phyloP scores from a whole-genome alignment of 1,284 basidiomycete species.

The Earliella scabrosa region DNA sequence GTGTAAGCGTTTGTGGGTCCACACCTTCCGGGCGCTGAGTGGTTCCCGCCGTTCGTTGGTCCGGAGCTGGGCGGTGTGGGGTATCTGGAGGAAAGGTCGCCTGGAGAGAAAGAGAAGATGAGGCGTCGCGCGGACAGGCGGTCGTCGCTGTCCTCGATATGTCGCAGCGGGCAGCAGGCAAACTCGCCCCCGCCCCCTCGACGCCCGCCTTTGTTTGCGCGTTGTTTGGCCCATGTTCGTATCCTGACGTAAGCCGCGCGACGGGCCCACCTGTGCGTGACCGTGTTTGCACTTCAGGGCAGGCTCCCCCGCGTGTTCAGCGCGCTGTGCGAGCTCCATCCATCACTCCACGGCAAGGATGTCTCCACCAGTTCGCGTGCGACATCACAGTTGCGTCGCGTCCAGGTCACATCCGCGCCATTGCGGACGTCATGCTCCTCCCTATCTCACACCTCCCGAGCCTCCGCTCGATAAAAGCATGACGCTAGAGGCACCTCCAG shows the following conservation, averaged over 20 bases:
- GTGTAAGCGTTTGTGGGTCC: constrained; percentile 37
- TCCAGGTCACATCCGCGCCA: no score
- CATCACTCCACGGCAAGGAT: no score
- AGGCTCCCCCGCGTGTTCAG: constrained; percentile 12
- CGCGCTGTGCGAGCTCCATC: background rate
- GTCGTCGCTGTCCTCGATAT: no score
- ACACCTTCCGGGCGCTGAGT: constrained; percentile 18
- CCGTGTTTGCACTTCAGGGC: constrained; percentile 21
- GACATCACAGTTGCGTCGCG: no score
- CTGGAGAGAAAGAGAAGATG: background rate
- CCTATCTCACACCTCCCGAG: no score
- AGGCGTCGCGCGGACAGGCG: constrained; percentile 25
- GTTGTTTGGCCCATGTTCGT: constrained; percentile 39
- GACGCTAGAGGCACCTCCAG: no score
- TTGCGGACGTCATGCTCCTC: no score
- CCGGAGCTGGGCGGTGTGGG: background rate
- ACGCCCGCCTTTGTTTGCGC: constrained; percentile 34
- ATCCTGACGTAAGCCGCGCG: constrained; percentile 27
- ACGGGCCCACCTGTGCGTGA: constrained; percentile 14
- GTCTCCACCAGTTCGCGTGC: no score
- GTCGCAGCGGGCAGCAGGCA: constrained; percentile 17
- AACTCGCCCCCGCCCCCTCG: constrained; percentile 7
- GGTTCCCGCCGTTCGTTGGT: background rate
- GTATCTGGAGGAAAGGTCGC: background rate
- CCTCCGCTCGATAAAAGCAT: no score